These are phyloP conservation scores for Seminavis robusta DNA, from an alignment of 108 stramenopile genomes.

Conservation along the genomic window DNA sequence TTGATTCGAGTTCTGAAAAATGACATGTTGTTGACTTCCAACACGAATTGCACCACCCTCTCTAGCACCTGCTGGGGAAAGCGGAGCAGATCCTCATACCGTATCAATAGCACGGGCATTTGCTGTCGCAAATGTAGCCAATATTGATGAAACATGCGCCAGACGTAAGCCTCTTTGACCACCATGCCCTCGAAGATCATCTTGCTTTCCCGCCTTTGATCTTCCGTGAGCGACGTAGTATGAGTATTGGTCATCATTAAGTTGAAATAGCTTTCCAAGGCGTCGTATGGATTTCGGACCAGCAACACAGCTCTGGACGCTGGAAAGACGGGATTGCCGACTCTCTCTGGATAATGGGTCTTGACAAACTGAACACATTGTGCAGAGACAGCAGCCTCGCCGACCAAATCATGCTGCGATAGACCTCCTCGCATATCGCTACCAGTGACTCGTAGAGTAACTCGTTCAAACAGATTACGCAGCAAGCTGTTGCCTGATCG, in stretches of 20 bases:
- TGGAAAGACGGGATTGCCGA: conserved; percentile 31
- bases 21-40: conserved; percentile 58
- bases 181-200: conserved; percentile 57
- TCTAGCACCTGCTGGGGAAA: conserved; percentile 49
- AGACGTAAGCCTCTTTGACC: conserved; percentile 58
- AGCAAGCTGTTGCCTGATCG: conserved; percentile 76
- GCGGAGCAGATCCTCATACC: conserved; percentile 67
- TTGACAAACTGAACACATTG: conserved; percentile 85
- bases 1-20: conserved; percentile 56
- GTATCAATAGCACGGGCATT: conserved; percentile 53
- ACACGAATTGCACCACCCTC: conserved; percentile 46
- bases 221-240: conserved; percentile 48
- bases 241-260: conserved; percentile 89
- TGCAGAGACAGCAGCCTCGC: conserved; percentile 69
- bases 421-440: conserved; percentile 88
- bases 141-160: conserved; percentile 62
- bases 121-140: conserved; percentile 58
- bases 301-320: conserved; percentile 70
- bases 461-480: conserved; percentile 72
- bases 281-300: conserved; percentile 93
- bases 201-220: conserved; percentile 35
- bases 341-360: conserved; percentile 89
- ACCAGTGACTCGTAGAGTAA: conserved; percentile 78
- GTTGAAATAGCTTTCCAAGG: conserved; percentile 92
- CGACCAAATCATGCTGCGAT: conserved; percentile 64